Evolutionary conservation across 1,284 basidiomycete species (phyloP).

Genomic region (Neonothopanus nambi): DNA sequence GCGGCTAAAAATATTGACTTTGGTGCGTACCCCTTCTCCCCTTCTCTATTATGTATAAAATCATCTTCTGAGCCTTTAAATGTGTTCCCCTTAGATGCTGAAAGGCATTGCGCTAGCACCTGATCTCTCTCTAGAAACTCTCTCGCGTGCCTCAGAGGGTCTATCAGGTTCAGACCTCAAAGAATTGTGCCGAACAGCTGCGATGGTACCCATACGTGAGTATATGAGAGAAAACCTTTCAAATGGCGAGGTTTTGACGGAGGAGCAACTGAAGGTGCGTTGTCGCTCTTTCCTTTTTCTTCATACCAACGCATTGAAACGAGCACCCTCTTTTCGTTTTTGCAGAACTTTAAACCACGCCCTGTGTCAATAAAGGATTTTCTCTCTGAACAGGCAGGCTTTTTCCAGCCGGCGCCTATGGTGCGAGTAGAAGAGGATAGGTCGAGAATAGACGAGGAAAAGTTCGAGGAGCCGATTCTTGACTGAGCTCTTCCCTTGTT

Average conservation of each 20-base stretch:
- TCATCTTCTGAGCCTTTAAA: no score
- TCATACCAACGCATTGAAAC: background rate
- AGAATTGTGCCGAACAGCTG: constrained; percentile 93
- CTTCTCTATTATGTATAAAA: constrained; percentile 73
- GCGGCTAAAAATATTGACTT: constrained; percentile 83
- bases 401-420: background rate
- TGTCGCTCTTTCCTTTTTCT: constrained; percentile 1
- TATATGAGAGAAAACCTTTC: constrained; percentile 56
- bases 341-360: constrained; percentile 74
- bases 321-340: background rate
- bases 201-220: constrained; percentile 90
- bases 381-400: constrained; percentile 48
- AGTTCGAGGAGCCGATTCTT: background rate
- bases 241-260: constrained; percentile 52
- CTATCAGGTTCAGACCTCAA: constrained; percentile 91
- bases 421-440: background rate
- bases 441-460: constrained; percentile 1
- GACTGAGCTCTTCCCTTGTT: background rate
- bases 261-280: constrained; percentile 56
- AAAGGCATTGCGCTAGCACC: constrained; percentile 72
- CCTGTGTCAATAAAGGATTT: constrained; percentile 74
- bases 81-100: constrained; percentile 90
- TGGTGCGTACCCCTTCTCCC: constrained; percentile 53
- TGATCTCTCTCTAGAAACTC: constrained; percentile 61
- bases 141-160: constrained; percentile 79